A percentile compares a stretch with the other conserved stretches of the same genome.
Conservation (phyloP, 2,329 filamentous ascomycete genomes). For the Pseudocercospora pini-densiflorae region DNA sequence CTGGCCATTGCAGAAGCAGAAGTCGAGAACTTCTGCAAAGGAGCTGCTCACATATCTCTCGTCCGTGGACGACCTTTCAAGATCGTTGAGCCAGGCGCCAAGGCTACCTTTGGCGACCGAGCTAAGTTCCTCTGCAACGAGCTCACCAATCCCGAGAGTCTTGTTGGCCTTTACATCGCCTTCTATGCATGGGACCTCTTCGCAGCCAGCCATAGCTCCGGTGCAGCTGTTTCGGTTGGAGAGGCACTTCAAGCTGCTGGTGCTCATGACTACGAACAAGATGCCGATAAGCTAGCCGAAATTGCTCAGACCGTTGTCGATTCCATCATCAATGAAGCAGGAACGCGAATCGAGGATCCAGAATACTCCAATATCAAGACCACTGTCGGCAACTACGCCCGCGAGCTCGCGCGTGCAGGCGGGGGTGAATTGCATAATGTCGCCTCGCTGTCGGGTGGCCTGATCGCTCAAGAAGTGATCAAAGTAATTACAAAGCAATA, state of each 20-base stretch:
- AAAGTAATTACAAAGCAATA: slow-evolving; percentile 79
- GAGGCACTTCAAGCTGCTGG: slow-evolving; percentile 43
- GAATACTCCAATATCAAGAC: slow-evolving; percentile 46
- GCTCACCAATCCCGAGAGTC: slow-evolving; percentile 50
- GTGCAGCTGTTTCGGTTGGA: background rate
- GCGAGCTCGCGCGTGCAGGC: slow-evolving; percentile 68
- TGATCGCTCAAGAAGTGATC: slow-evolving; percentile 96
- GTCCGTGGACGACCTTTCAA: slow-evolving; percentile 68
- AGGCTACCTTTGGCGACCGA: slow-evolving; percentile 42
- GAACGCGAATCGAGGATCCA: slow-evolving; percentile 46
- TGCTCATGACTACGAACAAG: slow-evolving; percentile 39
- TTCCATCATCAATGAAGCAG: slow-evolving; percentile 49
- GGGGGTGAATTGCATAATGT: slow-evolving; percentile 93
- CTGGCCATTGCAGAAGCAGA: slow-evolving; percentile 67
- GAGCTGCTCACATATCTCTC: slow-evolving; percentile 89
- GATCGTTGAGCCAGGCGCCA: slow-evolving; percentile 48
- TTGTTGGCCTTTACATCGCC: slow-evolving; percentile 55
- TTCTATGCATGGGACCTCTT: slow-evolving; percentile 58
- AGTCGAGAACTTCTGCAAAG: slow-evolving; percentile 93
- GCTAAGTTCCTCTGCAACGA: slow-evolving; percentile 53
- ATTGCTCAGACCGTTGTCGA: slow-evolving; percentile 50
- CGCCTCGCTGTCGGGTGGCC: slow-evolving; percentile 82
- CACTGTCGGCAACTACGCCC: slow-evolving; percentile 43
- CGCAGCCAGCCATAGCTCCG: slow-evolving; percentile 46
- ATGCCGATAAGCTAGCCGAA: slow-evolving; percentile 46